phyloP scores from a whole-genome alignment of 768 basidiomycete species.

The Mrakia frigida region DNA sequence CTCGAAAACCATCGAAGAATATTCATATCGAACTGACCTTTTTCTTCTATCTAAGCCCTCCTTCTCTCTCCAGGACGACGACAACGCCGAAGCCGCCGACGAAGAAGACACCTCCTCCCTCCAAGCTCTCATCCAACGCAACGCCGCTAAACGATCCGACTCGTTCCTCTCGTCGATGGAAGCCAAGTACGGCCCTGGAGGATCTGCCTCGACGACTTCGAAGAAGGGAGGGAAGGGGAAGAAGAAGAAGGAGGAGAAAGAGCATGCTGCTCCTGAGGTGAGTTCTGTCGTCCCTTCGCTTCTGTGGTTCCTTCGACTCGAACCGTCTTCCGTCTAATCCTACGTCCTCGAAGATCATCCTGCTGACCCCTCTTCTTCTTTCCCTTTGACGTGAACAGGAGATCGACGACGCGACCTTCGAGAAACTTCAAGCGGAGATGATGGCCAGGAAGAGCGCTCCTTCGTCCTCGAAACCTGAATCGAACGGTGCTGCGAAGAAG shows the following conservation, averaged over 20 bases:
- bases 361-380: background rate
- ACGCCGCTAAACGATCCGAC: slow-evolving; percentile 24
- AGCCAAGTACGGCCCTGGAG: slow-evolving; percentile 22
- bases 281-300: background rate
- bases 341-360: no score
- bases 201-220: background rate
- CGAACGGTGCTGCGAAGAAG: background rate
- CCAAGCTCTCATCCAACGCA: slow-evolving; percentile 23
- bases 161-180: slow-evolving; percentile 16
- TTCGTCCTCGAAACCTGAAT: background rate
- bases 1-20: background rate
- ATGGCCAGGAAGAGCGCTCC: background rate
- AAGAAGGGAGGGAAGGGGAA: slow-evolving; percentile 15
- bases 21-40: background rate
- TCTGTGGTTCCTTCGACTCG: no score
- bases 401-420: slow-evolving; percentile 27
- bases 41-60: background rate
- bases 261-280: slow-evolving; percentile 1
- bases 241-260: slow-evolving; percentile 9
- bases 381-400: background rate
- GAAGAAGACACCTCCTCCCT: slow-evolving; percentile 65
- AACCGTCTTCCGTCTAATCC: no score
- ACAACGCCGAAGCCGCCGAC: slow-evolving; percentile 25
- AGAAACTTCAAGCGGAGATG: slow-evolving; percentile 21
- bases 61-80: background rate